Base-by-base conservation (phyloP, 768 basidiomycete genomes). In the Leccinum ochraceum region DNA sequence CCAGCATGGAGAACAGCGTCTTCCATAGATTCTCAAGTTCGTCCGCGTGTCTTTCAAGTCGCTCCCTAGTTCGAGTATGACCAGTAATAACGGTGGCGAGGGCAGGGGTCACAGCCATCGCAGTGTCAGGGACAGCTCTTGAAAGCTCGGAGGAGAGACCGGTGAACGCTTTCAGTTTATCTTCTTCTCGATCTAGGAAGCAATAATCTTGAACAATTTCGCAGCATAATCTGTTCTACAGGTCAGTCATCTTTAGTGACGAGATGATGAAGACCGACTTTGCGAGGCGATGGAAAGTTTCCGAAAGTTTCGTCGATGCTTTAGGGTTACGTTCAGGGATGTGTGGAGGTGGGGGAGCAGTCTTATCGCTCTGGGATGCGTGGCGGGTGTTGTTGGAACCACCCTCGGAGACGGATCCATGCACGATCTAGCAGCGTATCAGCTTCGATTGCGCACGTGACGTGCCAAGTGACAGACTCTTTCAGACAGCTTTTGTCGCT, bases 141-240 rank as follows among this genome's bases (percentile, higher is more conserved):
- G 81, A 78, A 32, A 85, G 74, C 16, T 80, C 76, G 42, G 78
- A 70, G 8, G 82, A 82, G 53, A 86, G 73, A 36, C 80, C 78
- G 3, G 77, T 81, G 60, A 81, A 85, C 3, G 80, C 80, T 60
- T 79, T 75, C 42, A 81, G 63, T 66, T 81, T 84, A 54, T 76
- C 74, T 60, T 78, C 80, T 63, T 83, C 83, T 58, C 70, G 75
- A 48, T 78, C 76, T 42, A 80, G 74, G 51, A 71, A 71, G 57
- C 76, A 78, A 17, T 74, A 73, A 56, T 82, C 75, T 69, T 79
- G 76, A 54, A 81, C 75, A 52, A 79, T 73, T 65, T 81, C 72
- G 51, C 76, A 78, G 28, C 81, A 81, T 28, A 83, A 64, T 64
- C 84, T 85, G 56, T 24, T 49, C 44, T 37, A 61, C 34, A 39